phyloP scores from a whole-genome alignment of 2,329 filamentous ascomycete genomes.

The Ceratocystis lukuohia region DNA sequence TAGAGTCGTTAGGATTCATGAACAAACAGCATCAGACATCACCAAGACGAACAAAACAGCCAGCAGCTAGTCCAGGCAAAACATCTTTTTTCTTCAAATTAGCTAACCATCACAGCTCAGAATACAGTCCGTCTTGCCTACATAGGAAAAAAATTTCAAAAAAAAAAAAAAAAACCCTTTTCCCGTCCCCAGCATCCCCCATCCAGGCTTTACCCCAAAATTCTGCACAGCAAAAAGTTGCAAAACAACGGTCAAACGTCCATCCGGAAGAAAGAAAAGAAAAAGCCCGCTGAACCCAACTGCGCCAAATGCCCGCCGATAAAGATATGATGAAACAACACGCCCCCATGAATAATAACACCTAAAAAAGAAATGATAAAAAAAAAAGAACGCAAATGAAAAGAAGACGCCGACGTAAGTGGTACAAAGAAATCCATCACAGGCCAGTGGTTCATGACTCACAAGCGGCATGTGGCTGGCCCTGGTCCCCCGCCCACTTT shows the following conservation, averaged over 20 bases:
- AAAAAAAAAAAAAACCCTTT: slow-evolving; percentile 5
- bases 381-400: neutral
- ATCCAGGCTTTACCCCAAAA: slow-evolving; percentile 3
- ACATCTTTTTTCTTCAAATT: neutral
- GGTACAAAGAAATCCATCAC: neutral
- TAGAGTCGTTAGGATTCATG: no score
- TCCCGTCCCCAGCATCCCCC: neutral
- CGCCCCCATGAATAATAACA: slow-evolving; percentile 10
- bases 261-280: slow-evolving; percentile 5
- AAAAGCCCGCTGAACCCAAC: slow-evolving; percentile 10
- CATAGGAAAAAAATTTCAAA: neutral
- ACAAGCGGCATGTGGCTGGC: slow-evolving; percentile 3
- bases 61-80: neutral
- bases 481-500: neutral
- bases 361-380: slow-evolving; percentile 7
- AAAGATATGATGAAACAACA: slow-evolving; percentile 7
- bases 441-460: neutral
- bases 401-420: neutral
- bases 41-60: neutral
- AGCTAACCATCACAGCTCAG: neutral
- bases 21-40: no score
- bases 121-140: neutral
- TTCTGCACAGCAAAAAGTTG: neutral
- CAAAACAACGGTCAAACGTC: slow-evolving; percentile 2
- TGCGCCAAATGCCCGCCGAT: slow-evolving; percentile 9